Percentiles rank a stretch among this genome's conserved stretches.
Evolutionary conservation across 163 green algal species (phyloP).

Genomic region (Scenedesmus sp.): DNA sequence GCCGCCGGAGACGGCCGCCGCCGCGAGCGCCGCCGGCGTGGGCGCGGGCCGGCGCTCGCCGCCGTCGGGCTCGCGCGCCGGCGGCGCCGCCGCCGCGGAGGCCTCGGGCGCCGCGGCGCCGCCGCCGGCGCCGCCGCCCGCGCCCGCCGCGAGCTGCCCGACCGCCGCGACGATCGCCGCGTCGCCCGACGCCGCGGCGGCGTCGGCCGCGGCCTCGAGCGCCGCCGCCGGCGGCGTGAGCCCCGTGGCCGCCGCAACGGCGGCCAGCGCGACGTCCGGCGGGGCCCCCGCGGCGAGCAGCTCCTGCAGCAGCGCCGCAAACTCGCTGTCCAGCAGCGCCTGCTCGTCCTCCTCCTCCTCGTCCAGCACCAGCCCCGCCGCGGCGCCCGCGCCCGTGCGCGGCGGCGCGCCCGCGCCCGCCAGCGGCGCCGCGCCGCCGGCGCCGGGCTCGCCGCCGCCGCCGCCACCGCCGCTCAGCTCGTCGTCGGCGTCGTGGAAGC

Average conservation of each 20-base stretch:
- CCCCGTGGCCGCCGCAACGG: constrained; percentile 32
- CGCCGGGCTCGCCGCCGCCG: not conserved
- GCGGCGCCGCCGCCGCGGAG: not conserved
- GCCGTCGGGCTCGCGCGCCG: not conserved
- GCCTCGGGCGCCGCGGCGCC: not conserved
- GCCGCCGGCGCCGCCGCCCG: not conserved
- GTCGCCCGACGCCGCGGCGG: constrained; percentile 28
- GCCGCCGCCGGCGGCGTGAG: constrained; percentile 16
- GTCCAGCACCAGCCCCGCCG: not conserved
- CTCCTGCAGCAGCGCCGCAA: constrained; percentile 38
- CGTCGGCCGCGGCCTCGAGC: constrained; percentile 29
- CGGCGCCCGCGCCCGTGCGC: not conserved
- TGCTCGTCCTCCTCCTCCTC: constrained; percentile 43
- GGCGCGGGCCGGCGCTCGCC: not conserved
- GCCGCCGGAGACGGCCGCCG: not conserved
- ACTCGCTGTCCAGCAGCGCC: constrained; percentile 31
- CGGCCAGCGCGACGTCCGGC: constrained; percentile 23
- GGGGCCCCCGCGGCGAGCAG: constrained; percentile 22
- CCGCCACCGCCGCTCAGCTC: too few species aligned
- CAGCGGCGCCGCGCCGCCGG: constrained; percentile 4
- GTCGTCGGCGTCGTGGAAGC: too few species aligned
- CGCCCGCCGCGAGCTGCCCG: not conserved
- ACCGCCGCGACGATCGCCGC: constrained; percentile 4
- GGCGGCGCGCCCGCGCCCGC: not conserved
- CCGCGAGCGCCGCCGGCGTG: not conserved